Evolutionary conservation across 331 rosid species (phyloP).

Genomic region (Acacia pycnantha): DNA sequence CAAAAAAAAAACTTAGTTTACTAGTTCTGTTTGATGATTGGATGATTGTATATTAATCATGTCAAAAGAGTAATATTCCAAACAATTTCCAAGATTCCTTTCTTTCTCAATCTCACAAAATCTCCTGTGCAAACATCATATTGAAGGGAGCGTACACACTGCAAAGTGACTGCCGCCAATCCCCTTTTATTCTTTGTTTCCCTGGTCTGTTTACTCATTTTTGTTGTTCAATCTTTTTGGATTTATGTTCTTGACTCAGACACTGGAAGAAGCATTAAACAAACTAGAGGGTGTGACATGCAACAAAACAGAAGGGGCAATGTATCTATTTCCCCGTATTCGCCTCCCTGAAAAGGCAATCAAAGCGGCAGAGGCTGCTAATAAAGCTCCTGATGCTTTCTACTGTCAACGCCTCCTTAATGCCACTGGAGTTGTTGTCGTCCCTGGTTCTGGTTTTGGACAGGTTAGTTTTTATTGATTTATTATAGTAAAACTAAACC

Average conservation of each 20-base stretch:
- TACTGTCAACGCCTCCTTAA: constrained; percentile 74
- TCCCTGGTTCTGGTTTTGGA: constrained; percentile 97
- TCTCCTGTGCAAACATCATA: neutral
- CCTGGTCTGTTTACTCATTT: neutral
- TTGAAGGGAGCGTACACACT: neutral
- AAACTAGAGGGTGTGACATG: constrained; percentile 84
- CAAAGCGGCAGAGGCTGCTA: constrained; percentile 75
- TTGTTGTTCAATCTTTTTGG: neutral
- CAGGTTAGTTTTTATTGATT: constrained; percentile 57
- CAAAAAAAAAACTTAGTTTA: neutral
- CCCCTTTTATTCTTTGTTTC: neutral
- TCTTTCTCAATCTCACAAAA: neutral
- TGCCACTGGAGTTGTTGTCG: constrained; percentile 87
- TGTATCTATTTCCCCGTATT: constrained; percentile 88
- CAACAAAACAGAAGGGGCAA: constrained; percentile 98
- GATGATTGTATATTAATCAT: neutral
- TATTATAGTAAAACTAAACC: neutral
- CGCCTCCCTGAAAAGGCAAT: constrained; percentile 75
- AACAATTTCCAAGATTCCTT: neutral
- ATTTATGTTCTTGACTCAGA: constrained; percentile 38
- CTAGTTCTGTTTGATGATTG: neutral
- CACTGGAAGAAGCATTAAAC: constrained; percentile 75
- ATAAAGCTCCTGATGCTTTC: constrained; percentile 74
- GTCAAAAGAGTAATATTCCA: neutral
- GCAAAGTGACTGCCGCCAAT: neutral